A percentile compares a stretch with the other conserved stretches of the same genome.
Evolutionary conservation across 495 filamentous ascomycete genomes (phyloP).

Genomic region (Hypoxylon lenormandii): DNA sequence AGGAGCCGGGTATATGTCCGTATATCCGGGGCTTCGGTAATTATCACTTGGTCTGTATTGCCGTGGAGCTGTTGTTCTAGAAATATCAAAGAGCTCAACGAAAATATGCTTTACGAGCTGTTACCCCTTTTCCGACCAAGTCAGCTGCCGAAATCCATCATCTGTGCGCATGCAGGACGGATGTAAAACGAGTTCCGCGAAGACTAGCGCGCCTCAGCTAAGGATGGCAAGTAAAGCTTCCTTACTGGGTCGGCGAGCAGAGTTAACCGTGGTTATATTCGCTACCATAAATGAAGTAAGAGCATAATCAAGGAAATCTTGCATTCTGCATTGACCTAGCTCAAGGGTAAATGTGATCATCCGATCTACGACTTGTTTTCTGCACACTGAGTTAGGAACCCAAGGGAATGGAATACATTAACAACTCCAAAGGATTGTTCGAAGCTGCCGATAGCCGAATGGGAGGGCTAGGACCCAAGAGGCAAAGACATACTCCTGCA

Average conservation of each 20-base stretch:
- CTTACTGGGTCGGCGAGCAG: slow-evolving; percentile 22
- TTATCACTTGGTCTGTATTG: neutral
- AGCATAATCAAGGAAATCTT: slow-evolving; percentile 12
- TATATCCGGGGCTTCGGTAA: too few species aligned
- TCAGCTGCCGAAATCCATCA: slow-evolving; percentile 21
- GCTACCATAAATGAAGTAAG: neutral
- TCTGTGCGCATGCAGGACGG: slow-evolving; percentile 31
- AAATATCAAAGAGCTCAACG: slow-evolving; percentile 6
- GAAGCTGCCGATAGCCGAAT: slow-evolving; percentile 15
- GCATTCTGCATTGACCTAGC: slow-evolving; percentile 1
- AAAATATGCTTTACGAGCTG: slow-evolving; percentile 12
- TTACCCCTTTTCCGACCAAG: neutral
- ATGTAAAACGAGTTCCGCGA: slow-evolving; percentile 11
- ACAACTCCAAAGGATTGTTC: neutral
- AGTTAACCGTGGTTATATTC: neutral
- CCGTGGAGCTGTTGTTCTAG: slow-evolving; percentile 4
- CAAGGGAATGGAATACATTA: slow-evolving; percentile 5
- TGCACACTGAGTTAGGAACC: slow-evolving; percentile 8
- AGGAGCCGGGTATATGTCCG: too few species aligned
- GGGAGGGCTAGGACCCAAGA: neutral
- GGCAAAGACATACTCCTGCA: slow-evolving; percentile 19
- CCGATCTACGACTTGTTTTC: neutral
- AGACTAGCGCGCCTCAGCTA: neutral
- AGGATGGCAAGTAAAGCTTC: slow-evolving; percentile 1
- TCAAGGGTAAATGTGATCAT: slow-evolving; percentile 8